Percentiles rank a stretch among this genome's conserved stretches.
Evolutionary conservation across 805 yeast genomes (phyloP).

Genomic region (Suhomyces canberraensis): DNA sequence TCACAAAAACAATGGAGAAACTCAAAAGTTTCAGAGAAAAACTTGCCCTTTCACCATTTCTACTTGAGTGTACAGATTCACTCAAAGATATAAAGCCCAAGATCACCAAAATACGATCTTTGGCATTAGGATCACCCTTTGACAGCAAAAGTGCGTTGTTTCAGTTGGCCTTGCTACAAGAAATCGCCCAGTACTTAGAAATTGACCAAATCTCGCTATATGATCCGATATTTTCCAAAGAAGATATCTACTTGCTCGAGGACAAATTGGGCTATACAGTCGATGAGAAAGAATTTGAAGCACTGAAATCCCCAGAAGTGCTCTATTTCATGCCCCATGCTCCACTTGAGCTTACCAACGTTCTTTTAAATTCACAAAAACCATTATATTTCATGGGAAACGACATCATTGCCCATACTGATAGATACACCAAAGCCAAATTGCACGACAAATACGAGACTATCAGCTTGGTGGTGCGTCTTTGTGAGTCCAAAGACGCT

Average conservation of each 20-base stretch:
- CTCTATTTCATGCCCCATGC: conserved; percentile 76
- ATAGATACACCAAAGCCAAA: conserved; percentile 43
- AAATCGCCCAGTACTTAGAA: conserved; percentile 28
- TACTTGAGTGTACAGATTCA: background rate
- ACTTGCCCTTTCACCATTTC: background rate
- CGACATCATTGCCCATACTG: conserved; percentile 51
- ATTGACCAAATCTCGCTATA: conserved; percentile 42
- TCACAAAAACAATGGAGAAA: background rate
- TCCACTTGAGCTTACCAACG: conserved; percentile 52
- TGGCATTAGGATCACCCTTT: conserved; percentile 69
- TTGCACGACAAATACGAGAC: conserved; percentile 43
- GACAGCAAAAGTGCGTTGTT: conserved; percentile 58
- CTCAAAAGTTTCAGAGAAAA: background rate
- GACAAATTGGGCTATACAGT: conserved; percentile 13
- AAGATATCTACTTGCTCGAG: conserved; percentile 38
- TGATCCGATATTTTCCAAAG: conserved; percentile 59
- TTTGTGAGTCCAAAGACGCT: conserved; percentile 8
- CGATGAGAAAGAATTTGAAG: background rate
- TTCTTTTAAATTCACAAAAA: conserved; percentile 24
- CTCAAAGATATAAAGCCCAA: background rate
- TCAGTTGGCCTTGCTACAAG: conserved; percentile 60
- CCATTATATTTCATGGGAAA: conserved; percentile 50
- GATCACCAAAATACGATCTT: conserved; percentile 48
- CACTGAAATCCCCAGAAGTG: conserved; percentile 7
- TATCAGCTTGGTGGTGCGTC: conserved; percentile 37